Base-by-base conservation (phyloP, 2,329 filamentous ascomycete genomes). In the Celoporthe dispersa region DNA sequence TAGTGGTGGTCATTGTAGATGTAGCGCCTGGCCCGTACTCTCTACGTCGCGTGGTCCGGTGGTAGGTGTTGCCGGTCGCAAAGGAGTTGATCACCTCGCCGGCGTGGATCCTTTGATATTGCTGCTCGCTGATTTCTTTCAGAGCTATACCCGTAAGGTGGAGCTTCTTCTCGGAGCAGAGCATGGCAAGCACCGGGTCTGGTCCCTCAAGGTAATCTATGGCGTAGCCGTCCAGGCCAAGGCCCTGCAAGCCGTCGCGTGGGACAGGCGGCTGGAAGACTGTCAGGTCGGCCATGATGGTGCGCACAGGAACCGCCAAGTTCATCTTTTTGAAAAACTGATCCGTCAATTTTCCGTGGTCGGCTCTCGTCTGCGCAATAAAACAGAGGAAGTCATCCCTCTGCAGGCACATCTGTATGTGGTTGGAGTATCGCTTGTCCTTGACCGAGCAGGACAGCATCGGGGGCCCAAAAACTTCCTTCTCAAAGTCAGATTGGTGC, bases 201-300 rank as follows among this genome's bases (percentile, higher is more conserved):
- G 97, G 97, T 0, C 95, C 96, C 44, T 90, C 86, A 7, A 99
- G 78, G 70, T 87, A 93, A 76, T 98, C 92, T 35, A 92, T 84
- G 0, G 94, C 90, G 82, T 92, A 97, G 1, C 91, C 90, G 73
- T 97, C 91, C 64, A 99, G 87, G 0, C 94, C 94, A 79, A 89
- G 70, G 55, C 75, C 70, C 66, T 76, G 76, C 68, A 94, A 79
- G 66, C 93, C 84, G 11, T 89, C 83, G 7, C 78, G 74, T 0
- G 86, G 81, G 6, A 93, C 75, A 0, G 88, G 87, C 9, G 87
- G 76, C 63, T 77, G 82, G 74, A 91, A 92, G 1, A 83, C 79
- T 4, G 84, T 80, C 11, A 94, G 79, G 1, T 86, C 79, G 22
- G 83, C 81, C 0, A 84, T 79, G 69, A 87, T 89, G 0, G 88